phyloP scores from a whole-genome alignment of 345 rosid genomes.

The Barbarea vulgaris region DNA sequence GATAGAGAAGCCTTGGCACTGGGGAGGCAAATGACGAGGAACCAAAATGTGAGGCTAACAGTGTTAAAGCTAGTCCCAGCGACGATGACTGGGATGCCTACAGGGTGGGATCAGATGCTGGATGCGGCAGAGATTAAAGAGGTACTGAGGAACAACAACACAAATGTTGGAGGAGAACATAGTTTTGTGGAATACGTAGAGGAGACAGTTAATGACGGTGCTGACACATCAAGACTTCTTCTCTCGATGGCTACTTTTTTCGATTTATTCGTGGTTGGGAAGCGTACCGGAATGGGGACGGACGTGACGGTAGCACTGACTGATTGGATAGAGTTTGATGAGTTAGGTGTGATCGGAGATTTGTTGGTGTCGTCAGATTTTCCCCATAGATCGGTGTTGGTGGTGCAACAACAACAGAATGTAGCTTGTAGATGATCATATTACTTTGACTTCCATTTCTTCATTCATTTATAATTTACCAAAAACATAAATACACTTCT shows the following conservation, averaged over 20 bases:
- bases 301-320: conserved; percentile 49
- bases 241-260: conserved; percentile 39
- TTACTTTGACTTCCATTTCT: neutral
- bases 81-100: neutral
- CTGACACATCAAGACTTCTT: conserved; percentile 40
- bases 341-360: conserved; percentile 69
- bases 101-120: conserved; percentile 46
- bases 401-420: conserved; percentile 62
- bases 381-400: conserved; percentile 45
- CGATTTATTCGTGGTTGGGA: conserved; percentile 58
- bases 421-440: conserved; percentile 36
- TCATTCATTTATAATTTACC: neutral
- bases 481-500: neutral
- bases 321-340: conserved; percentile 64
- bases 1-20: conserved; percentile 65
- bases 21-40: conserved; percentile 50
- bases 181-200: conserved; percentile 28
- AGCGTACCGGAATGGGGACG: conserved; percentile 40
- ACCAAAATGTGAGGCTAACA: conserved; percentile 38
- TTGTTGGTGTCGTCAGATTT: conserved; percentile 58
- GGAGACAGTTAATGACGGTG: conserved; percentile 48
- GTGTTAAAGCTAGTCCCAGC: conserved; percentile 39
- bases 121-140: conserved; percentile 45
- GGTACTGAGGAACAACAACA: conserved; percentile 6
- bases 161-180: neutral